Base-by-base conservation (phyloP, 1,139 yeast genomes). In the Pichia sp. region DNA sequence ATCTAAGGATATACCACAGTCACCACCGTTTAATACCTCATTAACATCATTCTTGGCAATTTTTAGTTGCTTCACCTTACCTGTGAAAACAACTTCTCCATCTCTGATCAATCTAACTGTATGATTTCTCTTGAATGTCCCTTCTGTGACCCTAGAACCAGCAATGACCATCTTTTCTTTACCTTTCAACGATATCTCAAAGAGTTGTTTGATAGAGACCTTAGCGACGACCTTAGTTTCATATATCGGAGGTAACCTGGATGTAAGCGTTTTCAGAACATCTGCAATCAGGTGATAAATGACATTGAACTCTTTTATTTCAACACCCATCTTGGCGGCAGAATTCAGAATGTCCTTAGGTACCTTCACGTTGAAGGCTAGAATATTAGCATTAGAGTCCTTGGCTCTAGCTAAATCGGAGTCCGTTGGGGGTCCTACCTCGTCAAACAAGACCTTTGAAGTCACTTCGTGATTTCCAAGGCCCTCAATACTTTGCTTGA, bases 211-310 rank as follows among this genome's bases (percentile, higher is more conserved):
- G 30, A 91, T 64, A 8, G 74, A 77, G 0, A 79, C 82, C 40
- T 78, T 86, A 4, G 91, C 84, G 19, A 74, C 48, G 2, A 76
- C 74, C 53, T 81, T 82, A 24, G 72, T 67, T 47, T 86, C 91
- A 41, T 72, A 72, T 14, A 72, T 72, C 3, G 94, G 93, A 35
- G 73, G 68, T 49, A 93, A 64, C 39, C 71, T 67, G 3, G 70
- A 60, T 5, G 82, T 72, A 32, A 91, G 65, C 16, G 69, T 74
- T 9, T 69, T 72, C 1, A 88, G 75, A 5, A 91, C 94, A 35
- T 80, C 83, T 50, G 91, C 96, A 39, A 91, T 77, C 46, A 93
- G 68, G 48, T 88, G 79, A 56, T 91, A 91, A 41, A 91, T 91
- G 39, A 91, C 84, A 40, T 80, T 83, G 56, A 79, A 86, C 35